Percentiles rank a stretch among this genome's conserved stretches.
These are phyloP conservation scores for Coemansia sp. DNA, from an alignment of 192 early-diverging fungal species.

Conservation along the genomic window DNA sequence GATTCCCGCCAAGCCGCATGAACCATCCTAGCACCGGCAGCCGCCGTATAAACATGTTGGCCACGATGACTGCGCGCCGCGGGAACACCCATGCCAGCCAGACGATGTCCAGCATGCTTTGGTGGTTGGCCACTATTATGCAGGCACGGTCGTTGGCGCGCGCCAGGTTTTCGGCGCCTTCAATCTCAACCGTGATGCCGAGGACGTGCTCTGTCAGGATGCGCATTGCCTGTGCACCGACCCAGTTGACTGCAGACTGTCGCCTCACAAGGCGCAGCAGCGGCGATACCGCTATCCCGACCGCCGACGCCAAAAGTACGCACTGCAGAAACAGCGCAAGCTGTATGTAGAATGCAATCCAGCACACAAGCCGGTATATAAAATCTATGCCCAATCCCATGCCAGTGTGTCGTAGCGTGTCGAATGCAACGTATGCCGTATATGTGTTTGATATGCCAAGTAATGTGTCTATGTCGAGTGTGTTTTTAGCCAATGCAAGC, in stretches of 20 bases:
- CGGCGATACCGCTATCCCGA: slow-evolving; percentile 30
- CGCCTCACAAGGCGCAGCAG: slow-evolving; percentile 33
- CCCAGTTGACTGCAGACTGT: slow-evolving; percentile 57
- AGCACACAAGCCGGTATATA: slow-evolving; percentile 15
- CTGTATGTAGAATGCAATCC: slow-evolving; percentile 35
- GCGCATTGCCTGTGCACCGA: slow-evolving; percentile 60
- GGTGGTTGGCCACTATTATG: slow-evolving; percentile 84
- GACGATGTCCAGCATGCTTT: slow-evolving; percentile 75
- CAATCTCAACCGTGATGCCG: slow-evolving; percentile 62
- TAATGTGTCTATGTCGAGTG: too few relatives aligned
- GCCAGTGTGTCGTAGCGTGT: neutral
- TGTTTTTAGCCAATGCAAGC: too few relatives aligned
- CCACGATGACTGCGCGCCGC: slow-evolving; percentile 63
- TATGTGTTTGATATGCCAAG: too few relatives aligned
- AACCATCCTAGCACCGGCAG: slow-evolving; percentile 76
- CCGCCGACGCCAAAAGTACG: slow-evolving; percentile 29
- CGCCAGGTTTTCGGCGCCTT: slow-evolving; percentile 60
- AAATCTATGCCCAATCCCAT: slow-evolving; percentile 26
- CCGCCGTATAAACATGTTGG: slow-evolving; percentile 69
- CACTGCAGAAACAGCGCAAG: slow-evolving; percentile 40
- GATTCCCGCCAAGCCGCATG: slow-evolving; percentile 75
- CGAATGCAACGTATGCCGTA: neutral
- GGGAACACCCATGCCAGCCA: slow-evolving; percentile 68
- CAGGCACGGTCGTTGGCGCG: slow-evolving; percentile 56
- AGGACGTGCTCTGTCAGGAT: slow-evolving; percentile 55